A percentile compares a stretch with the other conserved stretches of the same genome.
Conservation (phyloP, 2,329 filamentous ascomycete genomes). For the Fusarium solani-melongenae region DNA sequence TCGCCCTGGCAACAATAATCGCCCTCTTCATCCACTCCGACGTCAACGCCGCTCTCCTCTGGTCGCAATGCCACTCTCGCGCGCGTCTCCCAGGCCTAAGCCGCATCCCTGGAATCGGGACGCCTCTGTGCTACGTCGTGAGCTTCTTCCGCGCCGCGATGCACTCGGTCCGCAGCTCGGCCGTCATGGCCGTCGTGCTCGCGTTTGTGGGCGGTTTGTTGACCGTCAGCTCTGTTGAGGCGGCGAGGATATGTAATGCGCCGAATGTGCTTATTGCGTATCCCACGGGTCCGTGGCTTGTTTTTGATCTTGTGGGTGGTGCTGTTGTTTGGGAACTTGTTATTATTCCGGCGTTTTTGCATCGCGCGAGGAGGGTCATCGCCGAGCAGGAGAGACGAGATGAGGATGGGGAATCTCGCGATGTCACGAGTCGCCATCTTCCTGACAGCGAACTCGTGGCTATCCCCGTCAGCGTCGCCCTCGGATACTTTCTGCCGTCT, state of each 20-base stretch:
- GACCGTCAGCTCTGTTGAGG: constrained; percentile 62
- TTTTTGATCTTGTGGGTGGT: constrained; percentile 61
- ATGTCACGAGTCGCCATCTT: constrained; percentile 50
- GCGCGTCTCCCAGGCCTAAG: constrained; percentile 58
- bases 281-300: constrained; percentile 57
- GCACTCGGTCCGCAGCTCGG: constrained; percentile 53
- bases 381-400: constrained; percentile 23
- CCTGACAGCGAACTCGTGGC: constrained; percentile 66
- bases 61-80: constrained; percentile 64
- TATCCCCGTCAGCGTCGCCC: constrained; percentile 60
- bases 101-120: constrained; percentile 57
- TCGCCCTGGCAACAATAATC: constrained; percentile 55
- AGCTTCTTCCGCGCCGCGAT: constrained; percentile 61
- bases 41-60: constrained; percentile 63
- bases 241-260: constrained; percentile 56
- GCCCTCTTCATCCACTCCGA: constrained; percentile 59
- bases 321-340: constrained; percentile 64
- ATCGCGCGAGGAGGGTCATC: constrained; percentile 53
- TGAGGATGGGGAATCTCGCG: constrained; percentile 27
- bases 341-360: constrained; percentile 62
- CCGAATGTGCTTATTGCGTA: constrained; percentile 50
- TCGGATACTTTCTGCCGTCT: constrained; percentile 61
- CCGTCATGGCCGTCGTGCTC: constrained; percentile 56
- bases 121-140: constrained; percentile 61
- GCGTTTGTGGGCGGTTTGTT: constrained; percentile 59